Conservation (phyloP, 495 filamentous ascomycete genomes). For the Daldinia grandis region DNA sequence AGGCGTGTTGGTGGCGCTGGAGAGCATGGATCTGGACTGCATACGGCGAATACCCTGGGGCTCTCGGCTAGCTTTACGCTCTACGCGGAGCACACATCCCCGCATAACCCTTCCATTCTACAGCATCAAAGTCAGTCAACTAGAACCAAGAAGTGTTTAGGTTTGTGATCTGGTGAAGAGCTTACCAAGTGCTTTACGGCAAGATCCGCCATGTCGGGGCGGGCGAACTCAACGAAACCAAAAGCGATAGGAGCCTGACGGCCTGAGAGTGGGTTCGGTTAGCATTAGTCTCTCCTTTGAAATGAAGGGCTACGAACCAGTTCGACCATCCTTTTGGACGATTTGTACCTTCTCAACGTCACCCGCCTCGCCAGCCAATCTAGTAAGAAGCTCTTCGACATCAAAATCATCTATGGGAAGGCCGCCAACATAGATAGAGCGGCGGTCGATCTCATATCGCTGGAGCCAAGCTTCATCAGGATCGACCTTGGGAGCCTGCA, state of each 20-base stretch:
- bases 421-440: slow-evolving; percentile 62
- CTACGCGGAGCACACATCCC: slow-evolving; percentile 25
- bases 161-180: slow-evolving; percentile 6
- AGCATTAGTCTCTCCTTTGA: background rate
- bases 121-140: slow-evolving; percentile 5
- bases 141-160: background rate
- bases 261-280: slow-evolving; percentile 25
- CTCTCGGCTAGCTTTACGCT: slow-evolving; percentile 30
- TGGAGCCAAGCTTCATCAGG: slow-evolving; percentile 48
- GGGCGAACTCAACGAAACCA: slow-evolving; percentile 62
- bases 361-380: slow-evolving; percentile 53
- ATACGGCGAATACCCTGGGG: slow-evolving; percentile 2
- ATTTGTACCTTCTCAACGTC: slow-evolving; percentile 53
- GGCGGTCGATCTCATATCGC: slow-evolving; percentile 56
- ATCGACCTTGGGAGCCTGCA: slow-evolving; percentile 24
- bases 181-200: slow-evolving; percentile 50
- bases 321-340: slow-evolving; percentile 48
- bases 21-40: background rate
- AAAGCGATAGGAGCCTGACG: slow-evolving; percentile 50
- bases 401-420: slow-evolving; percentile 50
- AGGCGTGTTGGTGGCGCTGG: background rate
- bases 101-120: slow-evolving; percentile 15
- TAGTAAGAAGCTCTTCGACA: slow-evolving; percentile 48
- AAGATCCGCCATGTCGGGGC: slow-evolving; percentile 45
- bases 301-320: slow-evolving; percentile 43